Conservation (phyloP, 768 basidiomycete genomes). For the Suillus subluteus region DNA sequence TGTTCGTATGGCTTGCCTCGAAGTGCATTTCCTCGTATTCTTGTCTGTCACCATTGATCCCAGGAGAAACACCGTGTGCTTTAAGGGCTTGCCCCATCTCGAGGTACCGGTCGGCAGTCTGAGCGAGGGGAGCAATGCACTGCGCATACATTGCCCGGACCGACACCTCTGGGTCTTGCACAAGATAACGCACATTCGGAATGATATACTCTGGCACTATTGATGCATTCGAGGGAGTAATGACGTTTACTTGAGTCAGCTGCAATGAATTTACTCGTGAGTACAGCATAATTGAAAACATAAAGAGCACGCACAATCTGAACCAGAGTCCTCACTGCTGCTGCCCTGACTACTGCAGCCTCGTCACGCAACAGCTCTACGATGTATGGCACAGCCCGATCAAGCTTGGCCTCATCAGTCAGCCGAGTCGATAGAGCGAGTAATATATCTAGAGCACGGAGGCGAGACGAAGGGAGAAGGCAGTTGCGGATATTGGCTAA, state of each 20-base stretch:
- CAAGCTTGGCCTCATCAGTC: constrained; percentile 94
- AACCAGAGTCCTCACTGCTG: constrained; percentile 75
- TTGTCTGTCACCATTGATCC: constrained; percentile 49
- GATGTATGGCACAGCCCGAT: constrained; percentile 90
- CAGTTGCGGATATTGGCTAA: constrained; percentile 92
- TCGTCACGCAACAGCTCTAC: constrained; percentile 90
- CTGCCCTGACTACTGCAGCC: constrained; percentile 77
- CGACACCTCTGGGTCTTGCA: constrained; percentile 84
- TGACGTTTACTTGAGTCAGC: constrained; percentile 69
- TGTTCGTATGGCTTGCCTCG: constrained; percentile 54
- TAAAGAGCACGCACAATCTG: constrained; percentile 66
- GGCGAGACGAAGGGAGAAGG: constrained; percentile 80
- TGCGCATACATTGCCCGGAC: constrained; percentile 83
- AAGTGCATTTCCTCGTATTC: constrained; percentile 81
- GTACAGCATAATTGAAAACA: neutral
- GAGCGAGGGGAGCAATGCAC: constrained; percentile 82
- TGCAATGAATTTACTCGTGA: constrained; percentile 40
- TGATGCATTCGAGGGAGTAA: constrained; percentile 62
- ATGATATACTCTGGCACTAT: constrained; percentile 97
- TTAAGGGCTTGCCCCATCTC: constrained; percentile 94
- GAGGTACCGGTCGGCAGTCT: constrained; percentile 84
- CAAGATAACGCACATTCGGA: constrained; percentile 83
- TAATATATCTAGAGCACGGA: constrained; percentile 85
- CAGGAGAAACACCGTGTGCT: constrained; percentile 68
- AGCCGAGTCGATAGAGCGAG: constrained; percentile 79